These are phyloP conservation scores for Monosporascus sp. DNA, from an alignment of 2,329 filamentous ascomycete genomes.

Conservation along the genomic window DNA sequence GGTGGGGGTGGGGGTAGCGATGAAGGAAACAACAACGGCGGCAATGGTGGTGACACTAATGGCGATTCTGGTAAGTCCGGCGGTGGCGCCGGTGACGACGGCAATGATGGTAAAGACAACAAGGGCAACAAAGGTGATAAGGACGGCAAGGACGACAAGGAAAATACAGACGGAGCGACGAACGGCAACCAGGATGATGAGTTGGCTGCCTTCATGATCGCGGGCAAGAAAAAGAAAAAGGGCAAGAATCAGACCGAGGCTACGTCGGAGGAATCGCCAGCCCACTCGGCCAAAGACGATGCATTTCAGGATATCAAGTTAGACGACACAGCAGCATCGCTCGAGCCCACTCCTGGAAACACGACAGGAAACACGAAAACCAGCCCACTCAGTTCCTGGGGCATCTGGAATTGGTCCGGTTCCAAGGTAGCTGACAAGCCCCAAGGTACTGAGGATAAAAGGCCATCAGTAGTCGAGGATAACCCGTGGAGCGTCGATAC, in stretches of 20 bases:
- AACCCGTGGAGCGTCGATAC: slow-evolving; percentile 46
- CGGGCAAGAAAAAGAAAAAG: slow-evolving; percentile 52
- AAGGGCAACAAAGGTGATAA: slow-evolving; percentile 22
- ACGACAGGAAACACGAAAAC: slow-evolving; percentile 34
- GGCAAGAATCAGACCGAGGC: slow-evolving; percentile 38
- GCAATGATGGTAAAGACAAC: slow-evolving; percentile 31
- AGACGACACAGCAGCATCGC: slow-evolving; percentile 52
- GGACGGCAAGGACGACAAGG: slow-evolving; percentile 25
- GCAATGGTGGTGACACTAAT: slow-evolving; percentile 28
- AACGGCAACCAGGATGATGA: slow-evolving; percentile 42
- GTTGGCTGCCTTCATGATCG: slow-evolving; percentile 43
- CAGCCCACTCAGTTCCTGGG: slow-evolving; percentile 51
- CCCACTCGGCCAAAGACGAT: slow-evolving; percentile 36
- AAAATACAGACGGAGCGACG: slow-evolving; percentile 34
- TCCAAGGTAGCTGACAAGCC: slow-evolving; percentile 23
- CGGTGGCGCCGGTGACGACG: slow-evolving; percentile 27
- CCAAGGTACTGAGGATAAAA: slow-evolving; percentile 34
- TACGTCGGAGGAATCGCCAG: slow-evolving; percentile 26
- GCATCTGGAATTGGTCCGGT: slow-evolving; percentile 40
- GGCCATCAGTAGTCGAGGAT: slow-evolving; percentile 35
- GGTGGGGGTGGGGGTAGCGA: slow-evolving; percentile 27
- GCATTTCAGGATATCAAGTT: slow-evolving; percentile 67
- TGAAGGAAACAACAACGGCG: slow-evolving; percentile 13
- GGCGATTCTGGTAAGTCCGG: slow-evolving; percentile 27
- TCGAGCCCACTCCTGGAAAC: slow-evolving; percentile 51